Base-by-base conservation (phyloP, 2,329 filamentous ascomycete species). In the Fusarium sp. region DNA sequence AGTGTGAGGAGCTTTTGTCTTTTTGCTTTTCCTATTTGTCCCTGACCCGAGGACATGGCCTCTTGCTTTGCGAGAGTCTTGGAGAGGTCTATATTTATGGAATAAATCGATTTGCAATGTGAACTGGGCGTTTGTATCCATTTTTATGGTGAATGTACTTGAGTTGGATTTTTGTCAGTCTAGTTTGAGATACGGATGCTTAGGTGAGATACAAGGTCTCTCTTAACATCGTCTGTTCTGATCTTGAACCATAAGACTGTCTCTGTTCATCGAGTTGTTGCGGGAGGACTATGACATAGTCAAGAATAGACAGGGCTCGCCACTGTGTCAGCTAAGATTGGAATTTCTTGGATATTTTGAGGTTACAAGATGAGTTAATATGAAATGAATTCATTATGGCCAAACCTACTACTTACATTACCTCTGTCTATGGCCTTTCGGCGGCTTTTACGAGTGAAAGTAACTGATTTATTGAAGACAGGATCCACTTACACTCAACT, bases 1-100 rank as follows among this genome's bases (percentile, higher is more conserved):
- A 73, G 71, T 71, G 69, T 68, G 68, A 72, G 70, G 72, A 73
- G 72, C 70, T 64, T 73, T 64, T 72, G 47, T 62, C 58, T 72
- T 74, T 73, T 70, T 73, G 66, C 68, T 61, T 72, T 72, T 54
- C 63, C 56, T 72, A 41, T 63, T 72, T 68, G 53, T 57, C 59
- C 52, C 61, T 57, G 46, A 47, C 46, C 63, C 48, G 57, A 47
- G 54, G 68, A 44, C 49, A 58, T 31, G 39, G 52, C 63, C 57
- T 63, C 67, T 71, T 73, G 29, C 47, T 69, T 66, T 66, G 46
- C 59, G 53, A 64, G 53, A 52, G 58, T 66, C 48, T 65, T 61
- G 44, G 68, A 66, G 63, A 72, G 63, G 53, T 60, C 49, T 63
- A 69, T 69, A 63, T 70, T 72, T 74, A 63, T 58, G 71, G 63